A percentile compares a stretch with the other conserved stretches of the same genome.
Conservation (phyloP, 2,329 filamentous ascomycete genomes). For the Clonostachys chloroleuca region DNA sequence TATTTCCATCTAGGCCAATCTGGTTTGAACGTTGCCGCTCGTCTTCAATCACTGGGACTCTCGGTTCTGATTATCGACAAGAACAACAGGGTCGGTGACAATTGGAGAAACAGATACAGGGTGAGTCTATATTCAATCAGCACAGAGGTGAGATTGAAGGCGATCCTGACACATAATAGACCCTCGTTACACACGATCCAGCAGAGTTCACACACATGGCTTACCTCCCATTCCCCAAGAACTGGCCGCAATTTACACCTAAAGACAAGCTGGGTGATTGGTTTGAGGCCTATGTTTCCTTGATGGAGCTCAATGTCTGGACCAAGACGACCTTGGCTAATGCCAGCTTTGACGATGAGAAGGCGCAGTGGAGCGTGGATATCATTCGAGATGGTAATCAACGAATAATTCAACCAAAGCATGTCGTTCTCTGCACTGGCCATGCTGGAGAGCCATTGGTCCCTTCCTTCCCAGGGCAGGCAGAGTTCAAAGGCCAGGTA, state of each 20-base stretch:
- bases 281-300: constrained; percentile 56
- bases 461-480: constrained; percentile 52
- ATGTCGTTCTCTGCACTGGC: constrained; percentile 64
- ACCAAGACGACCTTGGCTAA: constrained; percentile 20
- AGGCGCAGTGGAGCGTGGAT: constrained; percentile 49
- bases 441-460: constrained; percentile 63
- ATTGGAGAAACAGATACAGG: constrained; percentile 54
- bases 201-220: constrained; percentile 55
- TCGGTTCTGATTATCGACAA: constrained; percentile 37
- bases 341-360: constrained; percentile 43
- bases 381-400: constrained; percentile 47
- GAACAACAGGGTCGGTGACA: constrained; percentile 39
- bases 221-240: constrained; percentile 54
- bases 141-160: no score
- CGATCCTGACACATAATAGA: constrained; percentile 16
- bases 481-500: constrained; percentile 54
- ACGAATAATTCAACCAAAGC: constrained; percentile 46
- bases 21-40: constrained; percentile 37
- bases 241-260: constrained; percentile 63
- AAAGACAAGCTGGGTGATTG: constrained; percentile 65
- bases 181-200: constrained; percentile 58
- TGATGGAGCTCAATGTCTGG: constrained; percentile 64
- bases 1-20: constrained; percentile 7
- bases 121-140: neutral
- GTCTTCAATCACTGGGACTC: constrained; percentile 39